Evolutionary conservation across 2,329 filamentous ascomycete genomes (phyloP), one percentile per base, ranked within the genome.

Genomic region (Lachnum nothofagi): DNA sequence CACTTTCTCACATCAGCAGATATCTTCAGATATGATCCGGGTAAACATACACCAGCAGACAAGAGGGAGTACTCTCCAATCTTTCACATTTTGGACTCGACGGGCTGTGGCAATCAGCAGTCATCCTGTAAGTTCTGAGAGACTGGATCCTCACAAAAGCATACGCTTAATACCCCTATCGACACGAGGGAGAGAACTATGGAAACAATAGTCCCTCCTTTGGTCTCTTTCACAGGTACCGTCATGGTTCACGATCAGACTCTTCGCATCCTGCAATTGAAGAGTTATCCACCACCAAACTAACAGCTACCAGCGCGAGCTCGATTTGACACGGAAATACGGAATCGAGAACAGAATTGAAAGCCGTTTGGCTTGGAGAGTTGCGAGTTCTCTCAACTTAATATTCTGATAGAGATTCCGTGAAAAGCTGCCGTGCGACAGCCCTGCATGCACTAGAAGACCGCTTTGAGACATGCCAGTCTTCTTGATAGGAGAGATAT

Each of bases 1-100:
- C 42, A 84, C 80, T 83, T 23, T 2, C 25, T n/a, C 10, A 7
- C 7, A 29, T 59, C 12, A 52, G 39, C 29, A 27, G 38, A 41
- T 8, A 12, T 10, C 5, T 14, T 8, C 16, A 20, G 16, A 14
- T 9, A 20, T 7, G 20, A 16, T 20, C 4, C 3, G 22, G 4
- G n/a, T 23, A n/a, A 9, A 56, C 59, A 49, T 47, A 62, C 60
- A 25, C 60, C 60, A 62, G 31, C 60, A 62, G 5, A 61, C 58
- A 9, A 60, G 41, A 20, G 60, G 60, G 23, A 61, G 49, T 42
- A 39, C 46, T 12, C 38, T 42, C 60, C 60, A 63, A 37, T 62
- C 48, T 27, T 48, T 50, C 2, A 63, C 52, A 46, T 57, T 57
- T 24, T 56, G 48, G 31, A 63, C 54, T 43, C 59, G 54, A 17